Evolutionary conservation across 2,329 filamentous ascomycete genomes (phyloP).

Genomic region (Trichoderma breve): DNA sequence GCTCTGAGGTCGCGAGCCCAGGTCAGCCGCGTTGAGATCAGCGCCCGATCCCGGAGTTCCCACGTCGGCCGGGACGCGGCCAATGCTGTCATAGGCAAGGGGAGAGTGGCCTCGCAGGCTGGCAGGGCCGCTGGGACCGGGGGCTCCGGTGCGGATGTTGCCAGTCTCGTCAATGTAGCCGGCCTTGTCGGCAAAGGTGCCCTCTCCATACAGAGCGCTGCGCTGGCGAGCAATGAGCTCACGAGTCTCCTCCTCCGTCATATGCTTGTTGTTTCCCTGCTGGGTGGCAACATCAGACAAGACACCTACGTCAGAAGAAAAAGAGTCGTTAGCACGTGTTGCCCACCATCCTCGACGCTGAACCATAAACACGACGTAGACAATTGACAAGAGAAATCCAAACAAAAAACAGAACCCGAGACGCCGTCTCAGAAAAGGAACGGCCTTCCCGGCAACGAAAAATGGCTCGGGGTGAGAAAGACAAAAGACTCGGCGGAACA

Average conservation of each 20-base stretch:
- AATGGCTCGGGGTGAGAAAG: constrained; percentile 16
- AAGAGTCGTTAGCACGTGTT: constrained; percentile 37
- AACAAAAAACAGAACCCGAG: neutral
- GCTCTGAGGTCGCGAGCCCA: constrained; percentile 72
- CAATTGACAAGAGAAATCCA: constrained; percentile 12
- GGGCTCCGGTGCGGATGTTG: constrained; percentile 61
- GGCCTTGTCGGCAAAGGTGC: constrained; percentile 63
- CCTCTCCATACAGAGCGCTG: constrained; percentile 85
- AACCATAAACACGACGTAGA: constrained; percentile 22
- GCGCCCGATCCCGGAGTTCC: constrained; percentile 41
- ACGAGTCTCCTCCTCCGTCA: constrained; percentile 94
- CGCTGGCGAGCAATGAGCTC: constrained; percentile 95
- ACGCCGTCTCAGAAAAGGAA: neutral
- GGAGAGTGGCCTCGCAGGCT: constrained; percentile 76
- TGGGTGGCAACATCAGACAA: constrained; percentile 45
- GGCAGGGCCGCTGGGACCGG: constrained; percentile 61
- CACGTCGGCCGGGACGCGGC: constrained; percentile 40
- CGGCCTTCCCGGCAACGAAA: constrained; percentile 17
- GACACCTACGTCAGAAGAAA: constrained; percentile 48
- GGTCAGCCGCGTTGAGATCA: constrained; percentile 46
- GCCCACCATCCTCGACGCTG: constrained; percentile 28
- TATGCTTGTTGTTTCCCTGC: constrained; percentile 65
- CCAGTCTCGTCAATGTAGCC: constrained; percentile 68
- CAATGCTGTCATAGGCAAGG: constrained; percentile 66
- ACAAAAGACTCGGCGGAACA: constrained; percentile 15